phyloP scores from a whole-genome alignment of 768 basidiomycete species.

The Macrolepiota dolichaula region DNA sequence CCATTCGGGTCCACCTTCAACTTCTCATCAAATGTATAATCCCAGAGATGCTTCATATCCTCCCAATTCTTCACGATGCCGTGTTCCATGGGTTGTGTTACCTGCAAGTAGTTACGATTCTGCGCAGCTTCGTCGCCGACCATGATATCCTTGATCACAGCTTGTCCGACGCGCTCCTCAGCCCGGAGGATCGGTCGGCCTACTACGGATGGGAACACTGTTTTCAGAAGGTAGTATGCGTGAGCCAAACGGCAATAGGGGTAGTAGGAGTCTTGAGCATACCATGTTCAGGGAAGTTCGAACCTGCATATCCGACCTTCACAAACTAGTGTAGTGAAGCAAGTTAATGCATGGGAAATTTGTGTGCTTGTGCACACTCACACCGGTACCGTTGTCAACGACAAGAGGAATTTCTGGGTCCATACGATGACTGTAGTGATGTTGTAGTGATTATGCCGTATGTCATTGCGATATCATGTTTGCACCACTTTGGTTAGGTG shows the following conservation, averaged over 20 bases:
- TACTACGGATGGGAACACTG: slow-evolving; percentile 95
- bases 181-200: slow-evolving; percentile 97
- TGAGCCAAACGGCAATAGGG: neutral
- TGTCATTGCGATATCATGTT: slow-evolving; percentile 8
- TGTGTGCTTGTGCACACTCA: slow-evolving; percentile 34
- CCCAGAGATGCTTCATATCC: slow-evolving; percentile 98
- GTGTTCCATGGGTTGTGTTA: slow-evolving; percentile 99
- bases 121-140: slow-evolving; percentile 95
- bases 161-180: slow-evolving; percentile 87
- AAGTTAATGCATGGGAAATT: slow-evolving; percentile 7
- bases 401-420: slow-evolving; percentile 58
- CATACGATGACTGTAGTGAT: slow-evolving; percentile 24
- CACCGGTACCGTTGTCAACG: slow-evolving; percentile 88
- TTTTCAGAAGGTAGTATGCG: neutral
- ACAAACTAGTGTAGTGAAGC: slow-evolving; percentile 58
- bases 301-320: slow-evolving; percentile 87
- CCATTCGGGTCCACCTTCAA: slow-evolving; percentile 84
- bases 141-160: slow-evolving; percentile 96
- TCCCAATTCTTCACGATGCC: slow-evolving; percentile 99
- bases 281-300: slow-evolving; percentile 96
- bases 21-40: slow-evolving; percentile 98
- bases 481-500: neutral
- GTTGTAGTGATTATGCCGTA: neutral
- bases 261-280: slow-evolving; percentile 16
- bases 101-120: slow-evolving; percentile 92